Percentiles rank a stretch among this genome's conserved stretches.
Evolutionary conservation across 148 eudicot species (phyloP).

Genomic region (Rhododendron griersonianum): DNA sequence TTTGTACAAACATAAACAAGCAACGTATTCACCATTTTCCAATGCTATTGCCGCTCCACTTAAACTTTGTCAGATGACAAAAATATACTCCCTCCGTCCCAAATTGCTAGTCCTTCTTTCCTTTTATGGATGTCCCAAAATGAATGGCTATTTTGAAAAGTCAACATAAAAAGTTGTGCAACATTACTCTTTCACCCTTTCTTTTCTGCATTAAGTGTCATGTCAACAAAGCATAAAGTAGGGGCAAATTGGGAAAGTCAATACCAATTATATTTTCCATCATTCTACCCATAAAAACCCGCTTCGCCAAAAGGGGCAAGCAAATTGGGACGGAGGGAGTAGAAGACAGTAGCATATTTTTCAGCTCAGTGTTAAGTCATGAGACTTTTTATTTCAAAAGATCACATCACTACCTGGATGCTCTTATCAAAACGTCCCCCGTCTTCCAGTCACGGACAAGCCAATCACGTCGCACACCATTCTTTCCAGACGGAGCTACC

Average conservation of each 20-base stretch:
- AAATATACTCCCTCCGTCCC: too few relatives aligned
- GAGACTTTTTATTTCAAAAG: background rate
- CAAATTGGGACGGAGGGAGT: too few relatives aligned
- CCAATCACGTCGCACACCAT: conserved; percentile 98
- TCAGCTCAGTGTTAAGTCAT: background rate
- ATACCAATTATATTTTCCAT: too few relatives aligned
- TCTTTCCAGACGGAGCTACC: conserved; percentile 89
- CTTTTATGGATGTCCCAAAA: too few relatives aligned
- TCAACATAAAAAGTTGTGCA: too few relatives aligned
- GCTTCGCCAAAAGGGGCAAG: too few relatives aligned
- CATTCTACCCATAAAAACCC: too few relatives aligned
- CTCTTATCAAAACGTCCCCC: conserved; percentile 78
- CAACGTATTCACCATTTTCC: background rate
- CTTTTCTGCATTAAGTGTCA: too few relatives aligned
- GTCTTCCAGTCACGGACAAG: conserved; percentile 67
- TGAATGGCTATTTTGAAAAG: too few relatives aligned
- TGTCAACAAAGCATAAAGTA: background rate
- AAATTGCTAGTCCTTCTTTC: too few relatives aligned
- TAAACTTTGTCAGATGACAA: background rate
- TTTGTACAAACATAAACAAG: background rate
- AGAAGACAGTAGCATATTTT: background rate
- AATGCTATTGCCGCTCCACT: background rate
- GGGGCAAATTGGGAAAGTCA: too few relatives aligned
- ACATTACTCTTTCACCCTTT: too few relatives aligned
- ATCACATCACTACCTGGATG: conserved; percentile 60